Evolutionary conservation across 306 rosid genomes (phyloP), one percentile per base, ranked within the genome.

Genomic region (Lathyrus oleraceus): DNA sequence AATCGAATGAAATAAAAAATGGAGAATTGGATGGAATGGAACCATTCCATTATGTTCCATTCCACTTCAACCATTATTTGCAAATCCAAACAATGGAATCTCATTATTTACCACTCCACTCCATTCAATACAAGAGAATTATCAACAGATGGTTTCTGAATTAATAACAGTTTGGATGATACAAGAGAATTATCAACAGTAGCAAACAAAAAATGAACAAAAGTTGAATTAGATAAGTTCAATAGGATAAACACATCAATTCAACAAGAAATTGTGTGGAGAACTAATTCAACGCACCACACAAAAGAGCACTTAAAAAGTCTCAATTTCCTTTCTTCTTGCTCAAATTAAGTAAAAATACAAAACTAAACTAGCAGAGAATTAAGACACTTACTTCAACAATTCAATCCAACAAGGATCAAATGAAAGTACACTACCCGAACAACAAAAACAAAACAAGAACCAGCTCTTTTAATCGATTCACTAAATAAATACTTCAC

Each of bases 221-320:
- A 74, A 54, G 2, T 25, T 13, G 53, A 44, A 23, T 70, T 65
- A 67, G 71, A 65, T 45, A 49, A 70, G 45, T 72, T 61, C 48
- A 47, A 63, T 69, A 38, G 12, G 35, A 43, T 20, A 59, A 44
- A 61, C 32, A 16, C 19, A 64, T 52, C 68, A 65, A n/a, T 76
- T 61, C 52, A 67, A 61, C 67, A 60, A 56, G 5, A 54, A 65
- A 59, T 42, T 28, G 48, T 42, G 52, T 15, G 61, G 65, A 16
- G 13, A 45, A 72, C 13, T 52, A 52, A 45, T 21, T 52, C 21
- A 36, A 30, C 52, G 64, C 25, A 44, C 58, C 61, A 68, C 73
- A 64, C 58, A 69, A 48, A 44, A 80, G 44, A 76, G 52, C 28
- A 66, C 62, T 61, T 65, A 69, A 47, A 53, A 69, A 75, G 70